phyloP scores from a whole-genome alignment of 352 stramenopile species.

The Phytophthora multivora region DNA sequence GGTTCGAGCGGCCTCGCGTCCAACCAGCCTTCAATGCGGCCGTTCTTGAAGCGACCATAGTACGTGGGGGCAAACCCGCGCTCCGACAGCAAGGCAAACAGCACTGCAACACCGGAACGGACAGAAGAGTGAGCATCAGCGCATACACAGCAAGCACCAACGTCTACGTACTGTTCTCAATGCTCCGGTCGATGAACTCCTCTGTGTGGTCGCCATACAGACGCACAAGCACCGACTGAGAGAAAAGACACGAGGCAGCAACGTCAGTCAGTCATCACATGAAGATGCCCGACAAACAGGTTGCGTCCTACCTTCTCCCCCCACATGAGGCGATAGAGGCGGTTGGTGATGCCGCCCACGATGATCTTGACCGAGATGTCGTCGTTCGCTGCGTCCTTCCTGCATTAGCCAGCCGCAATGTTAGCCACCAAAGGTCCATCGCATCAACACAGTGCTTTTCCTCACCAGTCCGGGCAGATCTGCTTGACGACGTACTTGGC shows the following conservation, averaged over 20 bases:
- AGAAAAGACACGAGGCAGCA: background rate
- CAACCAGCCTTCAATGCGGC: conserved; percentile 92
- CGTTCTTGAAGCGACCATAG: conserved; percentile 92
- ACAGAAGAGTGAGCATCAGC: conserved; percentile 1
- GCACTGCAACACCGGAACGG: conserved; percentile 42
- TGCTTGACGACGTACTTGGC: conserved; percentile 74
- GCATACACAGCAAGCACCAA: background rate
- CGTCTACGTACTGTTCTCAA: conserved; percentile 86
- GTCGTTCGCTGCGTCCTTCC: conserved; percentile 53
- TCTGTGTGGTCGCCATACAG: conserved; percentile 94
- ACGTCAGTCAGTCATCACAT: background rate
- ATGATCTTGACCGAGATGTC: conserved; percentile 88
- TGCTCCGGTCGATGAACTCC: conserved; percentile 91
- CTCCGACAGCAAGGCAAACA: conserved; percentile 86
- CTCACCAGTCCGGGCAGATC: conserved; percentile 71
- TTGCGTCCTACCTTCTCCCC: conserved; percentile 43
- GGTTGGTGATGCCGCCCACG: conserved; percentile 93
- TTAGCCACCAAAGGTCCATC: conserved; percentile 2
- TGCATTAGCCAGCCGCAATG: conserved; percentile 23
- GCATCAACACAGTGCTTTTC: background rate
- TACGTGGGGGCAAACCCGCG: conserved; percentile 89
- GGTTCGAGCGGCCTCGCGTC: conserved; percentile 83
- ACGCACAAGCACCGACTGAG: conserved; percentile 85
- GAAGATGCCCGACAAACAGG: too few relatives aligned
- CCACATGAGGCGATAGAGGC: conserved; percentile 88